These are phyloP conservation scores for Xylaria sp. DNA, from an alignment of 2,329 filamentous ascomycete genomes.

Conservation along the genomic window DNA sequence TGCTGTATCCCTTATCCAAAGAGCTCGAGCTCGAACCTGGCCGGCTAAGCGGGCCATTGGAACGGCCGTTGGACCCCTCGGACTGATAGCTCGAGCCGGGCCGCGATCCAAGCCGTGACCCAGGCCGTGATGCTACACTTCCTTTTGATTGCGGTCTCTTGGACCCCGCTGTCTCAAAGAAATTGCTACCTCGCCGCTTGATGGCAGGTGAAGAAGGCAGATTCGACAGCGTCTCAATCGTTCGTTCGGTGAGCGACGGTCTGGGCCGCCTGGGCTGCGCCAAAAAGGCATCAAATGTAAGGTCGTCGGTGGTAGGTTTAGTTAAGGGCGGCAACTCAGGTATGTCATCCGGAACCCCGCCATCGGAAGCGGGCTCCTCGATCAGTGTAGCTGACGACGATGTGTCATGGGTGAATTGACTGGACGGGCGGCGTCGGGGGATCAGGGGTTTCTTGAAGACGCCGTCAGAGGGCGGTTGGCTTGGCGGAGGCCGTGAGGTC, in stretches of 20 bases:
- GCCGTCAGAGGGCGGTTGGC: conserved; percentile 37
- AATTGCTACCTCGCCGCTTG: conserved; percentile 73
- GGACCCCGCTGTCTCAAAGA: conserved; percentile 74
- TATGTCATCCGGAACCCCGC: conserved; percentile 25
- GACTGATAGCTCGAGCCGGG: conserved; percentile 70
- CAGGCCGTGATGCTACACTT: conserved; percentile 64
- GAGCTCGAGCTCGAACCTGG: conserved; percentile 66
- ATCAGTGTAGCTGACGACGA: conserved; percentile 29
- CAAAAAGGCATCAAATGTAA: conserved; percentile 45
- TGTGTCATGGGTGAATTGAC: conserved; percentile 38
- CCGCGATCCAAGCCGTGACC: conserved; percentile 56
- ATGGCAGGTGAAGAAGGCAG: conserved; percentile 81
- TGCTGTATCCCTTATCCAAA: conserved; percentile 54
- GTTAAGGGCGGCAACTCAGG: conserved; percentile 42
- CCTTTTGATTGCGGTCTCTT: conserved; percentile 65
- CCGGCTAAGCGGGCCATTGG: conserved; percentile 63
- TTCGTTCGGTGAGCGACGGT: conserved; percentile 83
- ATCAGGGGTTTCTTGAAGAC: conserved; percentile 41
- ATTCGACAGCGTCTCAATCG: conserved; percentile 83
- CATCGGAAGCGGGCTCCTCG: conserved; percentile 27
- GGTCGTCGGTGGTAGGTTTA: conserved; percentile 39
- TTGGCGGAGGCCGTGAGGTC: conserved; percentile 36
- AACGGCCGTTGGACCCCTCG: conserved; percentile 66
- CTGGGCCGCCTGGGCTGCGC: conserved; percentile 39
- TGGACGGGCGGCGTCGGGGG: conserved; percentile 43